Base-by-base conservation (phyloP, 169 alveolate genomes). In the Cryptosporidium canis region DNA sequence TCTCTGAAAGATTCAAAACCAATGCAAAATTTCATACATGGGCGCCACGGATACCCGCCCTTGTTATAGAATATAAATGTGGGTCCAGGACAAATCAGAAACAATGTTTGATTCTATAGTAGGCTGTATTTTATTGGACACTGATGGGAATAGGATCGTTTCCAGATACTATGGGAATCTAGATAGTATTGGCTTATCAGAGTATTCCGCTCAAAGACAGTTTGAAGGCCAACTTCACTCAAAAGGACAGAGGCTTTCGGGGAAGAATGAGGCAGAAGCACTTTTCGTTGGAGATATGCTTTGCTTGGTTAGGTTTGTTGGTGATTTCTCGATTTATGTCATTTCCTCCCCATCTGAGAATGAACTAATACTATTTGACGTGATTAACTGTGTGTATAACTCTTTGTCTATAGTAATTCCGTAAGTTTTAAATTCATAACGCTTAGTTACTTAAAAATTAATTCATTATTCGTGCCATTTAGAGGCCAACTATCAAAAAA, bases 401-500 rank as follows among this genome's bases (percentile, higher is more conserved):
- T 55, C 87, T 43, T 55, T 77, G 44, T 21, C 31, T 24, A 77
- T 24, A 21, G 47, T 77, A 37, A 37, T 61, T 27, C 53, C 72
- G 87, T 77, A 77, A 77, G 87, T 77, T 77, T 39, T 27, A 31
- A 4, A n/a, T 0, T 51, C 12, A 33, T 4, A 41, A 4, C 6
- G 35, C 29, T 41, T 9, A 39, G 21, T 0, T 1, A 41, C 9
- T 41, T 45, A 67, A 43, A 18, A 8, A 14, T 44, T 24, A 24
- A 3, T 21, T 51, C 24, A 8, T 51, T 8, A n/a, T 3, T 51
- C 35, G 63, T 14, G 11, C 33, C 2, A 24, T 68, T 51, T 63
- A 77, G 87, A n/a, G 72, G 72, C n/a, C 65, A 77, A 24, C 24
- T 77, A 43, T 77, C 87, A 21, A 77, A 77, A 33, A 77, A 61